Evolutionary conservation across 176 grass and related monocot species (phyloP).

Genomic region (Dactylis glomerata): DNA sequence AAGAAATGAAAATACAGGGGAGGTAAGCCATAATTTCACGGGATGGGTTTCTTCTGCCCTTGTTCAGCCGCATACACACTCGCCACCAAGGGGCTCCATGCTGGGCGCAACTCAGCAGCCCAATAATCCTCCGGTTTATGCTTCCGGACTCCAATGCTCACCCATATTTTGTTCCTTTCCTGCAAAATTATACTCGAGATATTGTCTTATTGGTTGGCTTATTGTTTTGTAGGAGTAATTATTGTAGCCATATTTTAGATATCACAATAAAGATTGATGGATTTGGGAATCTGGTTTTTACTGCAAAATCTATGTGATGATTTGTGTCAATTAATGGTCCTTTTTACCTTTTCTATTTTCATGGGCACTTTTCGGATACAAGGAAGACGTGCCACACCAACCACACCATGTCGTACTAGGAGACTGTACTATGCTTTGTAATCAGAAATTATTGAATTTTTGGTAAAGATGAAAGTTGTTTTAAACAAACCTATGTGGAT

Average conservation of each 20-base stretch:
- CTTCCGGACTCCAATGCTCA: background rate
- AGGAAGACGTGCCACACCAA: too few relatives aligned
- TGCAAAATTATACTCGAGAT: background rate
- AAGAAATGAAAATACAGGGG: background rate
- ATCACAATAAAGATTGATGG: background rate
- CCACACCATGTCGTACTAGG: too few relatives aligned
- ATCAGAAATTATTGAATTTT: too few relatives aligned
- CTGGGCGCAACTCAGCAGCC: background rate
- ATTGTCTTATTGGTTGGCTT: background rate
- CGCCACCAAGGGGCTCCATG: background rate
- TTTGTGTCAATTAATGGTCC: background rate
- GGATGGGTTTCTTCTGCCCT: background rate
- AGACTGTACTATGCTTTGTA: too few relatives aligned
- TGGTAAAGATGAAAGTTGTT: too few relatives aligned
- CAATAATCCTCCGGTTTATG: slow-evolving; percentile 1
- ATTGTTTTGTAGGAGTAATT: background rate
- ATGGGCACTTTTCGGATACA: too few relatives aligned
- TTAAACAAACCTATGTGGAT: too few relatives aligned
- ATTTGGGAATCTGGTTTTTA: background rate
- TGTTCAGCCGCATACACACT: background rate
- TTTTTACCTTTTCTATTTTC: background rate
- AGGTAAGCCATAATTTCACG: slow-evolving; percentile 15
- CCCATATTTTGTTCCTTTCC: background rate
- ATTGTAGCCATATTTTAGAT: background rate
- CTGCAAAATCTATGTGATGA: background rate